Percentiles rank a stretch among this genome's conserved stretches.
Evolutionary conservation across 495 filamentous ascomycete genomes (phyloP).

Genomic region (Pyrenula massariospora): DNA sequence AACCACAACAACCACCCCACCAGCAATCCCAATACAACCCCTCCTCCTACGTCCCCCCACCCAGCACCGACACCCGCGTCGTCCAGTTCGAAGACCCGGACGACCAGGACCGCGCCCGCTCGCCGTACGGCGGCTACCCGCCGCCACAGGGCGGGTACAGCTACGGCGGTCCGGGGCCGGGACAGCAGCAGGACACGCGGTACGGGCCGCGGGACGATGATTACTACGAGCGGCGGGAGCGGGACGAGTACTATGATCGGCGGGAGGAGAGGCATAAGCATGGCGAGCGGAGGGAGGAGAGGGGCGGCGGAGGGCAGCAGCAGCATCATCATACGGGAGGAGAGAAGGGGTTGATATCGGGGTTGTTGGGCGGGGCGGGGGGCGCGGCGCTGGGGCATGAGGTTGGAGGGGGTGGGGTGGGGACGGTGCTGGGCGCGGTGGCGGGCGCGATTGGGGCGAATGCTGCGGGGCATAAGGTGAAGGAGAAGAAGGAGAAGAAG

Average conservation of each 20-base stretch:
- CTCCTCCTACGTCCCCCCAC: constrained; percentile 9
- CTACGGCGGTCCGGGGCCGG: neutral
- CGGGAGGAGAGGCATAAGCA: neutral
- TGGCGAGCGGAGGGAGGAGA: neutral
- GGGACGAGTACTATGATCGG: neutral
- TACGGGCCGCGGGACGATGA: neutral
- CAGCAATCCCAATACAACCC: constrained; percentile 9
- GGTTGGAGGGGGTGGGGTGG: constrained; percentile 26
- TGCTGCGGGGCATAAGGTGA: constrained; percentile 10
- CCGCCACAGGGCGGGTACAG: neutral
- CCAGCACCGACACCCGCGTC: constrained; percentile 11
- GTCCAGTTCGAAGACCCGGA: constrained; percentile 9
- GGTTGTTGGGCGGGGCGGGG: constrained; percentile 23
- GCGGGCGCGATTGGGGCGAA: constrained; percentile 33
- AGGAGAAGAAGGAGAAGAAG: constrained; percentile 19
- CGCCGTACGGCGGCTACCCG: neutral
- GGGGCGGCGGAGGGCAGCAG: neutral
- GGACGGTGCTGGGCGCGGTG: constrained; percentile 28
- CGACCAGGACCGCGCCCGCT: neutral
- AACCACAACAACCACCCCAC: neutral
- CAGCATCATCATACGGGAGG: neutral
- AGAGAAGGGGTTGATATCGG: constrained; percentile 3
- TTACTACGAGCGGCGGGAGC: neutral
- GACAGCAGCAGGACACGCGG: neutral
- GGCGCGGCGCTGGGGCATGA: constrained; percentile 32